Percentiles rank a stretch among this genome's conserved stretches.
phyloP scores from a whole-genome alignment of 2,329 filamentous ascomycete genomes.

The Epichloe hybrida region DNA sequence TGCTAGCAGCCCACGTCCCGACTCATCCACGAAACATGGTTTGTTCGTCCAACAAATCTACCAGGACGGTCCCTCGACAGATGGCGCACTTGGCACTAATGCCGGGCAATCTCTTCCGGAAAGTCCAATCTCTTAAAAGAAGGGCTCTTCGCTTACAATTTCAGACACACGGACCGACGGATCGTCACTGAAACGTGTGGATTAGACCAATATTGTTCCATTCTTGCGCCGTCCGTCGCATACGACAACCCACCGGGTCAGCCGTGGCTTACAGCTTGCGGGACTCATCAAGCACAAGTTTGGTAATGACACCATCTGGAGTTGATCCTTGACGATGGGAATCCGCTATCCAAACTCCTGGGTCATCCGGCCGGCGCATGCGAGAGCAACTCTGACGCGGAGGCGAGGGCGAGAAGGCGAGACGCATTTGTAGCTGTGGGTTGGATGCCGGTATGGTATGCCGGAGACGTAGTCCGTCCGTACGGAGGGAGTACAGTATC shows the following conservation, averaged over 20 bases:
- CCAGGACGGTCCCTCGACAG: neutral
- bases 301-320: neutral
- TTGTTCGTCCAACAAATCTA: too few relatives aligned
- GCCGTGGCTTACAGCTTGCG: neutral
- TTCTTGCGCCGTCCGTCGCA: slow-evolving; percentile 7
- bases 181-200: neutral
- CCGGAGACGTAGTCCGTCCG: too few relatives aligned
- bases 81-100: neutral
- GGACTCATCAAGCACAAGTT: neutral
- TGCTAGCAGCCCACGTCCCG: too few relatives aligned
- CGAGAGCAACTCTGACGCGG: too few relatives aligned
- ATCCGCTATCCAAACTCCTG: neutral
- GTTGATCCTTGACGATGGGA: neutral
- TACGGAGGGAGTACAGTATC: too few relatives aligned
- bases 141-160: neutral
- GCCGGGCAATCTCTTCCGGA: slow-evolving; percentile 2
- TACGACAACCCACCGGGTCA: neutral
- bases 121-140: slow-evolving; percentile 3
- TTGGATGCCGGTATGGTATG: too few relatives aligned
- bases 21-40: too few relatives aligned
- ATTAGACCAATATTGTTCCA: neutral
- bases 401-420: neutral
- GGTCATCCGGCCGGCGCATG: neutral
- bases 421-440: neutral
- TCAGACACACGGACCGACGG: slow-evolving; percentile 5